phyloP scores from a whole-genome alignment of 2,329 filamentous ascomycete genomes.

The Dichotomopilus funicola region DNA sequence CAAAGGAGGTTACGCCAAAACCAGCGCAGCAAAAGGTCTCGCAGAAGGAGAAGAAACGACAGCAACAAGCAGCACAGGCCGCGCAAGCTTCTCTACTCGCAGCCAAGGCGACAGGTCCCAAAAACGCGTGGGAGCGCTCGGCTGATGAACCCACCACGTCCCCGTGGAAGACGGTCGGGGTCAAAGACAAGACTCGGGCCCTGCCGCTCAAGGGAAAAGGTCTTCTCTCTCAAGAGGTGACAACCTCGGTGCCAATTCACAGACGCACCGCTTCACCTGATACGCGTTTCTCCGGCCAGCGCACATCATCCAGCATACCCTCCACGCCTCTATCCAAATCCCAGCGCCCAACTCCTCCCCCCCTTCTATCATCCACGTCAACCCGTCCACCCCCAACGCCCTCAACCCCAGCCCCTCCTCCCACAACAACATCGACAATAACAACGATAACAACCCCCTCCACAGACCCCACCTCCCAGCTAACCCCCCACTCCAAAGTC shows the following conservation, averaged over 20 bases:
- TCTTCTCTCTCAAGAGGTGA: constrained; percentile 38
- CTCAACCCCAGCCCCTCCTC: constrained; percentile 9
- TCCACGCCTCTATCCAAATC: constrained; percentile 11
- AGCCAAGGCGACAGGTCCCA: constrained; percentile 24
- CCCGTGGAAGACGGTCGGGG: constrained; percentile 58
- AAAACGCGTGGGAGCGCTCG: constrained; percentile 41
- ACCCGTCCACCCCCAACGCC: constrained; percentile 13
- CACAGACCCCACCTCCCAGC: constrained; percentile 22
- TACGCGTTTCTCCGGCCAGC: constrained; percentile 56
- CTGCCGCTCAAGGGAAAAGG: constrained; percentile 28
- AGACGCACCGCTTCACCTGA: constrained; percentile 54
- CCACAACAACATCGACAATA: constrained; percentile 11
- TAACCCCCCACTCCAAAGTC: constrained; percentile 55
- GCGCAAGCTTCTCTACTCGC: constrained; percentile 17
- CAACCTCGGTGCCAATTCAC: constrained; percentile 28
- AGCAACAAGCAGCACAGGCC: constrained; percentile 52
- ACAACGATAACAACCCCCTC: constrained; percentile 25
- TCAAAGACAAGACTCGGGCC: constrained; percentile 41
- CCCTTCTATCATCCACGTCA: neutral
- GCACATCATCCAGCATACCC: constrained; percentile 23
- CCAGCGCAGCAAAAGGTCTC: constrained; percentile 58
- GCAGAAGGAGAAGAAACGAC: constrained; percentile 86
- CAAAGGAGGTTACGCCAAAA: constrained; percentile 33
- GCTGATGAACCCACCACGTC: constrained; percentile 36
- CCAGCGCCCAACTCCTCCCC: constrained; percentile 7